Percentiles rank a stretch among this genome's conserved stretches.
Conservation (phyloP, 139 green algal genomes). For the Tetraselmis chui region DNA sequence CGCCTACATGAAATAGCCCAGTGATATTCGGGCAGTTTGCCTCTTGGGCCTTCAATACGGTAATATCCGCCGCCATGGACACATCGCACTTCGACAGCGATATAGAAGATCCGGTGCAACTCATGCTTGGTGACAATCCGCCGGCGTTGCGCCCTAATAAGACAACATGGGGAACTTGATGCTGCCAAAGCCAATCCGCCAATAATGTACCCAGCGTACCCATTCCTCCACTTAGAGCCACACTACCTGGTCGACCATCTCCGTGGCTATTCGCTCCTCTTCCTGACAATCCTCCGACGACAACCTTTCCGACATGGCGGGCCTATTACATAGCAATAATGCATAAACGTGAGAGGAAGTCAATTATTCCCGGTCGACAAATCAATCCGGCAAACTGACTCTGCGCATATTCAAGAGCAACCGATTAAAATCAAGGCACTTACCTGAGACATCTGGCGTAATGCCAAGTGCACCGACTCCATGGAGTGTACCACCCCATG, state of each 20-base stretch:
- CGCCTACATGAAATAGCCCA: conserved; percentile 54
- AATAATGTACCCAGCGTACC: conserved; percentile 59
- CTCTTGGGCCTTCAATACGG: no score
- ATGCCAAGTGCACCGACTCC: background rate
- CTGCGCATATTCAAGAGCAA: no score
- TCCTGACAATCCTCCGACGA: no score
- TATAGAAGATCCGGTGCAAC: no score
- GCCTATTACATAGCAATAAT: background rate
- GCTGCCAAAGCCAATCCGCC: conserved; percentile 44
- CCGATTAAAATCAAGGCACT: no score
- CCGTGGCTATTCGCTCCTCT: no score
- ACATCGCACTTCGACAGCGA: background rate
- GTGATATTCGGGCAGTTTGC: no score
- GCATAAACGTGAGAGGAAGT: no score
- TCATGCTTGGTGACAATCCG: no score
- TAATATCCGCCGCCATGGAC: background rate
- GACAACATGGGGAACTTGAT: background rate
- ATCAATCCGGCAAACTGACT: no score
- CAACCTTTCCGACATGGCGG: background rate
- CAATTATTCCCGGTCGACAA: no score
- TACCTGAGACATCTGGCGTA: background rate
- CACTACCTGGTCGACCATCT: conserved; percentile 24
- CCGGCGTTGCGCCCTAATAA: conserved; percentile 17
- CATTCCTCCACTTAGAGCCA: conserved; percentile 61
- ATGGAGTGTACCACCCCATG: background rate